Evolutionary conservation across 192 early-diverging fungal species (phyloP).

Genomic region (Podochytrium sp.): DNA sequence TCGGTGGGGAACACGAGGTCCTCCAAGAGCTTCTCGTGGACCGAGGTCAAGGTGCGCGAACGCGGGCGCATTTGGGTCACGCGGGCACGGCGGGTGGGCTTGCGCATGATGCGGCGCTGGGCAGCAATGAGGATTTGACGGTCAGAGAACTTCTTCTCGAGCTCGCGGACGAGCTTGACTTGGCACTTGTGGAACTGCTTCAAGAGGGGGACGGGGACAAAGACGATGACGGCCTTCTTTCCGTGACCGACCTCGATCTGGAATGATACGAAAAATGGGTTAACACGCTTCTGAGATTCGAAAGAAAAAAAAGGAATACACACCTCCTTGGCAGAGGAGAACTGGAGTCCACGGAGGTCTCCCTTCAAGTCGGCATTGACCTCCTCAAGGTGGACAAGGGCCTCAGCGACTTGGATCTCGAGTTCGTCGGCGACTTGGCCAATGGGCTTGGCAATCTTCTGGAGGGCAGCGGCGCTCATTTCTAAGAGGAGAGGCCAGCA

Average conservation of each 20-base stretch:
- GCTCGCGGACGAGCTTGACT: constrained; percentile 93
- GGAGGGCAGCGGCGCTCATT: constrained; percentile 40
- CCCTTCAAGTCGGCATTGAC: constrained; percentile 96
- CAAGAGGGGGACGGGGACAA: constrained; percentile 93
- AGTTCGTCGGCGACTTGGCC: constrained; percentile 76
- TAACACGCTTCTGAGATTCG: neutral
- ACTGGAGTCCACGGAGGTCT: constrained; percentile 93
- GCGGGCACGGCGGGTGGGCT: constrained; percentile 88
- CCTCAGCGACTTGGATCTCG: constrained; percentile 94
- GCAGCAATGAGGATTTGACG: constrained; percentile 94
- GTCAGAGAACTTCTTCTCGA: constrained; percentile 99
- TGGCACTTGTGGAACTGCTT: constrained; percentile 98
- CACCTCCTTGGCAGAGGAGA: constrained; percentile 94
- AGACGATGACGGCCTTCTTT: constrained; percentile 95
- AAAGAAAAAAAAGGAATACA: constrained; percentile 23
- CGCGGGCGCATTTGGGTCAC: constrained; percentile 92
- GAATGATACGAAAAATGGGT: neutral
- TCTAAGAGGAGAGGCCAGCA: neutral
- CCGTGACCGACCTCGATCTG: constrained; percentile 91
- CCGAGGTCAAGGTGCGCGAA: constrained; percentile 92
- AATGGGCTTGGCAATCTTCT: constrained; percentile 64
- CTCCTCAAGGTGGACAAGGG: constrained; percentile 92
- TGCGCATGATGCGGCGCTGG: constrained; percentile 93
- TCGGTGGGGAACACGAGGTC: constrained; percentile 99
- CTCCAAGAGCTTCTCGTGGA: constrained; percentile 96